Evolutionary conservation across 345 rosid genomes (phyloP).

Genomic region (Laguncularia racemosa): DNA sequence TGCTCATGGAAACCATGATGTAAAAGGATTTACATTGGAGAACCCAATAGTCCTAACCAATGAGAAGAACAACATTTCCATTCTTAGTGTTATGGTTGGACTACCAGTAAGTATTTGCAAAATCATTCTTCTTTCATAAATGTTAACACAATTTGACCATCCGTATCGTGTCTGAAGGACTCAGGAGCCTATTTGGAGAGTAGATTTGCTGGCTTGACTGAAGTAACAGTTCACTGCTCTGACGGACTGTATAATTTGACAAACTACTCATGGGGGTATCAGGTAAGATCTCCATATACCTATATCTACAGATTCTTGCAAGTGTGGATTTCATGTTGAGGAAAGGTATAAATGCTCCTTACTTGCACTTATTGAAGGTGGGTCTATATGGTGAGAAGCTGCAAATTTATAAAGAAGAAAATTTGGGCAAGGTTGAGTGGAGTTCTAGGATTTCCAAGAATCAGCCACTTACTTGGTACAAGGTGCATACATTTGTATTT

Average conservation of each 20-base stretch:
- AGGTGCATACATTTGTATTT: conserved; percentile 31
- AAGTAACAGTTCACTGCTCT: conserved; percentile 33
- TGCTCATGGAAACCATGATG: conserved; percentile 60
- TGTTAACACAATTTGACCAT: not conserved
- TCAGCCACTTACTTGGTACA: conserved; percentile 71
- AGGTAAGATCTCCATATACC: conserved; percentile 28
- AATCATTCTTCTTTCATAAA: not conserved
- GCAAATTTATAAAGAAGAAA: conserved; percentile 27
- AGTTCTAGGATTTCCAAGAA: conserved; percentile 22
- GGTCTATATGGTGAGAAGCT: conserved; percentile 67
- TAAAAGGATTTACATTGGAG: conserved; percentile 39
- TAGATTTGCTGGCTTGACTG: conserved; percentile 37
- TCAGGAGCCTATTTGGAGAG: conserved; percentile 75
- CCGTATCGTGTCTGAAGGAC: conserved; percentile 32
- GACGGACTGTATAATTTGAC: conserved; percentile 27
- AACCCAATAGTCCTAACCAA: conserved; percentile 25
- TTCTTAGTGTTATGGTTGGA: conserved; percentile 85
- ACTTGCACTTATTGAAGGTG: conserved; percentile 26
- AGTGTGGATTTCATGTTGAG: not conserved
- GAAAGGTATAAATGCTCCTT: not conserved
- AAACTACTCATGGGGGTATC: conserved; percentile 62
- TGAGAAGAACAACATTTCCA: conserved; percentile 60
- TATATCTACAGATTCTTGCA: not conserved
- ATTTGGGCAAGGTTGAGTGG: conserved; percentile 42
- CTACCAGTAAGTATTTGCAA: conserved; percentile 46